Evolutionary conservation across 116 monocot species (phyloP).

Genomic region (Dioscorea cayenensis): DNA sequence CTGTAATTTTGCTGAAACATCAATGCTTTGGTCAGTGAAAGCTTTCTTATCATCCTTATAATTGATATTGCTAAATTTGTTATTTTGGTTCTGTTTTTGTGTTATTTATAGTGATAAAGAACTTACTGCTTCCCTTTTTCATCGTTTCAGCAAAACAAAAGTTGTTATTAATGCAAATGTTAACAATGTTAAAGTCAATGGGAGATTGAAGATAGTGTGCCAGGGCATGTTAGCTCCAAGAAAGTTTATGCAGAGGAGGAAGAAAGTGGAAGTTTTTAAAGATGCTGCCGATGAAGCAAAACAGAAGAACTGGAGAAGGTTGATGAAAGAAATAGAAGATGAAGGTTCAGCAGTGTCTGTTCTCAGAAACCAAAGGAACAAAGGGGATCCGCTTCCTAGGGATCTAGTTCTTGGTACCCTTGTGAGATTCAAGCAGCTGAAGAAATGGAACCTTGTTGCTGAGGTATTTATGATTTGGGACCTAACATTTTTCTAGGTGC

Average conservation of each 20-base stretch:
- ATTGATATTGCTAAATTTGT: not conserved
- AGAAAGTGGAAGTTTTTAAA: conserved; percentile 67
- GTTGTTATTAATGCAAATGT: conserved; percentile 14
- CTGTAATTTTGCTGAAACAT: too few species aligned
- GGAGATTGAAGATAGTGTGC: conserved; percentile 50
- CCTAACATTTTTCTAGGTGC: not conserved
- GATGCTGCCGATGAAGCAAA: conserved; percentile 63
- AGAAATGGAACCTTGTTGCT: conserved; percentile 78
- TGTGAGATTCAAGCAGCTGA: conserved; percentile 86
- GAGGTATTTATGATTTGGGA: conserved; percentile 40
- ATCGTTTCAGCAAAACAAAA: conserved; percentile 41
- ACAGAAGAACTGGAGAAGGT: conserved; percentile 75
- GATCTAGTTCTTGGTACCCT: conserved; percentile 87
- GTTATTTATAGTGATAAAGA: not conserved
- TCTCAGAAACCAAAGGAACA: conserved; percentile 44
- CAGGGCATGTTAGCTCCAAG: conserved; percentile 79
- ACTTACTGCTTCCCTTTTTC: not conserved
- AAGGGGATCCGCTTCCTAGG: conserved; percentile 50
- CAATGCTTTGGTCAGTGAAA: too few species aligned
- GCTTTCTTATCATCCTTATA: too few species aligned
- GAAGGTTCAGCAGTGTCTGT: conserved; percentile 56
- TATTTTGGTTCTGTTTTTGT: not conserved
- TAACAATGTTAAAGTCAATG: conserved; percentile 21
- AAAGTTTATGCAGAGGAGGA: conserved; percentile 88
- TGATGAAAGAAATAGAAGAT: conserved; percentile 86